phyloP scores from a whole-genome alignment of 371 early-diverging fungal genomes.

The Neoconidiobolus thromboides region DNA sequence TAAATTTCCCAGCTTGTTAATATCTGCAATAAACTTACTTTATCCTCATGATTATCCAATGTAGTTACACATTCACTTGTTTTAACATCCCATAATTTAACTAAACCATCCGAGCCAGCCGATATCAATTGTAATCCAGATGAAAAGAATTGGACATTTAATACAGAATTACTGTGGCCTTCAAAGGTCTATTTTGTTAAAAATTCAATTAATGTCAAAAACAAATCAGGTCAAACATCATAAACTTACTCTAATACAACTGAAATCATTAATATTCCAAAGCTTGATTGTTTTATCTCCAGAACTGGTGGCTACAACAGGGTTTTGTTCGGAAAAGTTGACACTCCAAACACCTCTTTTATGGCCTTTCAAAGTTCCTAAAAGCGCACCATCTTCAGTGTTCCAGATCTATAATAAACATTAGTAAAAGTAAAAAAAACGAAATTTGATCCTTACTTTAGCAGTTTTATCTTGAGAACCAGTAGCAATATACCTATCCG shows the following conservation, averaged over 20 bases:
- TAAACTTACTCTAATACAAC: slow-evolving; percentile 36
- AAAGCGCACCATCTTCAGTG: slow-evolving; percentile 52
- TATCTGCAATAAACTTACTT: slow-evolving; percentile 12
- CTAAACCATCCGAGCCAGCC: slow-evolving; percentile 76
- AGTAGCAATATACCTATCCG: slow-evolving; percentile 82
- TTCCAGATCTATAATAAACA: slow-evolving; percentile 38
- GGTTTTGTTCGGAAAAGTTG: slow-evolving; percentile 76
- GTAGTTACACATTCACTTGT: slow-evolving; percentile 72
- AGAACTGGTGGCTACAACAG: slow-evolving; percentile 72
- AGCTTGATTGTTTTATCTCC: slow-evolving; percentile 87
- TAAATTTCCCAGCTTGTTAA: neutral
- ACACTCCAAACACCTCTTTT: slow-evolving; percentile 90
- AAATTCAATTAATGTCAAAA: neutral
- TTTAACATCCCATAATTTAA: slow-evolving; percentile 89
- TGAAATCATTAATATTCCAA: slow-evolving; percentile 74
- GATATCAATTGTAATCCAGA: slow-evolving; percentile 75
- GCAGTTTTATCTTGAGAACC: slow-evolving; percentile 95
- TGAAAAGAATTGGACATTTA: slow-evolving; percentile 63
- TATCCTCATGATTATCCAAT: slow-evolving; percentile 83
- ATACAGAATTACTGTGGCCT: slow-evolving; percentile 86
- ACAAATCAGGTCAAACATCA: too few species aligned
- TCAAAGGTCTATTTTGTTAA: slow-evolving; percentile 53
- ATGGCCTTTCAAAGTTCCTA: slow-evolving; percentile 83
- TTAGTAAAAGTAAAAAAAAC: neutral
- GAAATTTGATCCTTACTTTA: slow-evolving; percentile 26